phyloP scores from a whole-genome alignment of 2,329 filamentous ascomycete species.

The Pseudogymnoascus destructans region DNA sequence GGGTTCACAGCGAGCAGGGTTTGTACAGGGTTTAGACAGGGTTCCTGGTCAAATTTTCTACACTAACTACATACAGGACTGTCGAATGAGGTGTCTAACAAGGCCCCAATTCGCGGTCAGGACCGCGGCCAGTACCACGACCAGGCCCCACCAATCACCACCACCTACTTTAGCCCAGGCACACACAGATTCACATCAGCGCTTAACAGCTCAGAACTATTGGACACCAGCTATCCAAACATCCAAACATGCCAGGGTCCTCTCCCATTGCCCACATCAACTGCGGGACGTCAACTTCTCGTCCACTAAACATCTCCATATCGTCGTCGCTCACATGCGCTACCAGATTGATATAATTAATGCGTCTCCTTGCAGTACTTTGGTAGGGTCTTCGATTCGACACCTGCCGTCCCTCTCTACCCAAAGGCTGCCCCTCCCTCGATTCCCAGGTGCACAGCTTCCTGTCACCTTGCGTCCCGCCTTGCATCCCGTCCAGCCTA shows the following conservation, averaged over 20 bases:
- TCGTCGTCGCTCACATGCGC: slow-evolving; percentile 2
- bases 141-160: not conserved
- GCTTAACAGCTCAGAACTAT: not conserved
- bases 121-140: not conserved
- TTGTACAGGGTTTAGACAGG: no score
- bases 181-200: slow-evolving; percentile 2
- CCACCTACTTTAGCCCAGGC: not conserved
- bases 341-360: not conserved
- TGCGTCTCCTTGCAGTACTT: not conserved
- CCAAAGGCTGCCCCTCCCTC: not conserved
- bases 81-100: no score
- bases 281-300: not conserved
- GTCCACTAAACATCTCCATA: not conserved
- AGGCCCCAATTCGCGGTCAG: not conserved
- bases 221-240: not conserved
- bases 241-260: not conserved
- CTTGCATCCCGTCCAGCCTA: not conserved
- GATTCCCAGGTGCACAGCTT: slow-evolving; percentile 8
- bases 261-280: not conserved
- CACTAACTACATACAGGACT: no score
- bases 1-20: no score
- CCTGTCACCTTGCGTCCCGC: not conserved
- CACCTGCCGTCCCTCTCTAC: not conserved
- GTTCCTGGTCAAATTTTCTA: no score
- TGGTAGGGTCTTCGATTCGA: not conserved